Percentiles rank a stretch among this genome's conserved stretches.
phyloP scores from a whole-genome alignment of 768 basidiomycete species.

The Rhodosporidiobolus sp. region DNA sequence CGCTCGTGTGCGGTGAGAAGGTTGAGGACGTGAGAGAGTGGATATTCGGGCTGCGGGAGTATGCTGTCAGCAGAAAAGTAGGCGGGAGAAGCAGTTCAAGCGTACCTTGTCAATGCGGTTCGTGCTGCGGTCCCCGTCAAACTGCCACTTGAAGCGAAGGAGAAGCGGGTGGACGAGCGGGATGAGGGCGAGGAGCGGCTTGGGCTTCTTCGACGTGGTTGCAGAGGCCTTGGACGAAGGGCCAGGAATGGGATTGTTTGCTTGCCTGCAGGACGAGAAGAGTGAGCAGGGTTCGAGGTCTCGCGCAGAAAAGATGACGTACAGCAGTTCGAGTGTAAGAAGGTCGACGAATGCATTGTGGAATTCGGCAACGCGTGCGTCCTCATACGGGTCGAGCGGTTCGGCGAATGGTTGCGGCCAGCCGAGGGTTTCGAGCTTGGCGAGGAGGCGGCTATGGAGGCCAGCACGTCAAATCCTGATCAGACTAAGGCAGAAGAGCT shows the following conservation, averaged over 20 bases:
- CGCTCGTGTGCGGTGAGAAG: slow-evolving; percentile 75
- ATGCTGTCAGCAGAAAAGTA: background rate
- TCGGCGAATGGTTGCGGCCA: slow-evolving; percentile 81
- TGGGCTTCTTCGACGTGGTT: background rate
- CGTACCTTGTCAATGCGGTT: slow-evolving; percentile 86
- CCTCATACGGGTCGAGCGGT: slow-evolving; percentile 33
- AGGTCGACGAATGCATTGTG: slow-evolving; percentile 74
- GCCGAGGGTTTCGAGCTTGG: slow-evolving; percentile 67
- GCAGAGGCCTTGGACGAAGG: background rate
- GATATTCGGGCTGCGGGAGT: slow-evolving; percentile 82
- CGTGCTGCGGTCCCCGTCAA: slow-evolving; percentile 78
- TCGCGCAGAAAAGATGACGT: slow-evolving; percentile 47
- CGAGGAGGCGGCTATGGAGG: slow-evolving; percentile 59
- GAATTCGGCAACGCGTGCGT: slow-evolving; percentile 61
- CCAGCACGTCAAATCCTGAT: background rate
- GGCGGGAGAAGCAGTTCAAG: background rate
- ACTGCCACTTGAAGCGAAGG: slow-evolving; percentile 90
- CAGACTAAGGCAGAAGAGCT: background rate
- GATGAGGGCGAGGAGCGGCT: slow-evolving; percentile 72
- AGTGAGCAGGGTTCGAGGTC: background rate
- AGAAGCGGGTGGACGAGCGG: slow-evolving; percentile 78
- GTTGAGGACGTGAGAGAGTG: slow-evolving; percentile 86
- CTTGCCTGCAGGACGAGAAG: slow-evolving; percentile 5
- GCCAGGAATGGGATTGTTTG: slow-evolving; percentile 23
- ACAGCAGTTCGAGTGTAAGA: slow-evolving; percentile 74